Conservation (phyloP, 441 rosid species). For the Bruguiera hainesii region DNA sequence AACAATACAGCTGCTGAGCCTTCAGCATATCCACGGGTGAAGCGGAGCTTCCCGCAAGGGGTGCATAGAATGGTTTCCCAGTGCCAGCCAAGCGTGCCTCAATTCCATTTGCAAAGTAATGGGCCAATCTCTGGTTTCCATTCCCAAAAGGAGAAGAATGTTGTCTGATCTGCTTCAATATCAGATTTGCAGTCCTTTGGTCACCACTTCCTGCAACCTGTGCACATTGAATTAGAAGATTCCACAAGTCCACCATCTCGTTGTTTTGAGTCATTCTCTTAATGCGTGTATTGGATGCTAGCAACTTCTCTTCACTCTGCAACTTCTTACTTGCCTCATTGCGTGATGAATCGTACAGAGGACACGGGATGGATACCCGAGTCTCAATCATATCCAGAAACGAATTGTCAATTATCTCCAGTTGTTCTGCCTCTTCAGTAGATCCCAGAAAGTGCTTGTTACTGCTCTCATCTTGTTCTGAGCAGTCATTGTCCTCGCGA, state of each 20-base stretch:
- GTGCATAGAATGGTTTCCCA: conserved; percentile 33
- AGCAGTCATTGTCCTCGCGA: conserved; percentile 37
- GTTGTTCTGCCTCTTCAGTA: conserved; percentile 37
- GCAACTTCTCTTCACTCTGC: conserved; percentile 14
- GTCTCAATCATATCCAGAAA: conserved; percentile 43
- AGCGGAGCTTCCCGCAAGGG: conserved; percentile 27
- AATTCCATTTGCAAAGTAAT: conserved; percentile 68
- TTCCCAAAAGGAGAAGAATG: conserved; percentile 62
- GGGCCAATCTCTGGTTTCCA: conserved; percentile 68
- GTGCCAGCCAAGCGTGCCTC: conserved; percentile 72
- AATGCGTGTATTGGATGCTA: neutral
- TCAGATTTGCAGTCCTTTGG: conserved; percentile 51
- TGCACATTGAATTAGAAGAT: conserved; percentile 66
- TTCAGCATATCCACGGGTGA: conserved; percentile 61
- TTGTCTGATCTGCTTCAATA: conserved; percentile 60
- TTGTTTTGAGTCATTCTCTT: conserved; percentile 17
- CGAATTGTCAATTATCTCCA: conserved; percentile 55
- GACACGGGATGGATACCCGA: conserved; percentile 17
- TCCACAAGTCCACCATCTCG: conserved; percentile 65
- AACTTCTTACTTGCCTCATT: conserved; percentile 9
- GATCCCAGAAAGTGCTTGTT: conserved; percentile 59
- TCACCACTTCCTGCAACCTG: conserved; percentile 71
- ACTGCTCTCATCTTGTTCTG: conserved; percentile 39
- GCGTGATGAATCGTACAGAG: conserved; percentile 7
- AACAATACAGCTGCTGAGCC: conserved; percentile 47